These are phyloP conservation scores for Aspergillus homomorphus DNA, from an alignment of 495 filamentous ascomycete species.

Conservation along the genomic window DNA sequence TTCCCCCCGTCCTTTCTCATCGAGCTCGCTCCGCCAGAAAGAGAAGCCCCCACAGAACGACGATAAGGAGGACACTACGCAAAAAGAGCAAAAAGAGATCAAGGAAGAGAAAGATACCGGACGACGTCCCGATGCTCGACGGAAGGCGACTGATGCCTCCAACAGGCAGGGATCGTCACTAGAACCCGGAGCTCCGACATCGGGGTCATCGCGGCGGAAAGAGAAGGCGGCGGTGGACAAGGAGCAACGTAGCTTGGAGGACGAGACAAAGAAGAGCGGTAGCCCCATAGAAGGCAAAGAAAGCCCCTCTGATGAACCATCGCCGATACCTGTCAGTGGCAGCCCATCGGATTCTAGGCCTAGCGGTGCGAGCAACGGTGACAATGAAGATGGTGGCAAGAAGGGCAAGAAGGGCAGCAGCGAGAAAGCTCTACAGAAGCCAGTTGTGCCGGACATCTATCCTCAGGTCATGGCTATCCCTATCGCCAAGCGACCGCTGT, in stretches of 20 bases:
- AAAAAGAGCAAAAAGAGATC: conserved; percentile 31
- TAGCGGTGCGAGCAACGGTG: conserved; percentile 45
- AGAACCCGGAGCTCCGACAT: conserved; percentile 32
- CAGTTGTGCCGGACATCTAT: conserved; percentile 88
- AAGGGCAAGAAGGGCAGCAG: conserved; percentile 62
- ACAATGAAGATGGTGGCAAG: conserved; percentile 51
- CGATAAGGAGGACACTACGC: conserved; percentile 34
- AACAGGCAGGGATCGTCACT: conserved; percentile 29
- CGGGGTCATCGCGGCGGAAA: conserved; percentile 34
- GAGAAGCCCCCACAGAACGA: conserved; percentile 44
- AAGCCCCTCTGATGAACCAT: conserved; percentile 43
- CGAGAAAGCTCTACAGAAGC: conserved; percentile 79
- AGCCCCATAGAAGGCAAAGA: conserved; percentile 36
- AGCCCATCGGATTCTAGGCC: conserved; percentile 45
- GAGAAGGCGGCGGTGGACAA: conserved; percentile 37
- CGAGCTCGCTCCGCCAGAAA: conserved; percentile 39
- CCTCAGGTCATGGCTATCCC: conserved; percentile 98
- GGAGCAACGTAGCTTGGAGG: conserved; percentile 38
- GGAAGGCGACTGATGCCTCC: conserved; percentile 35
- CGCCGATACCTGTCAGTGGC: conserved; percentile 45
- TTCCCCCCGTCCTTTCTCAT: conserved; percentile 40
- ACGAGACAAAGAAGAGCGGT: conserved; percentile 42
- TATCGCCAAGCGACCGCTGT: conserved; percentile 91
- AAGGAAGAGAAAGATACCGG: conserved; percentile 35
- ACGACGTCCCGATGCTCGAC: conserved; percentile 29